Evolutionary conservation across 495 filamentous ascomycete species (phyloP).

Genomic region (Rostrohypoxylon terebratum): DNA sequence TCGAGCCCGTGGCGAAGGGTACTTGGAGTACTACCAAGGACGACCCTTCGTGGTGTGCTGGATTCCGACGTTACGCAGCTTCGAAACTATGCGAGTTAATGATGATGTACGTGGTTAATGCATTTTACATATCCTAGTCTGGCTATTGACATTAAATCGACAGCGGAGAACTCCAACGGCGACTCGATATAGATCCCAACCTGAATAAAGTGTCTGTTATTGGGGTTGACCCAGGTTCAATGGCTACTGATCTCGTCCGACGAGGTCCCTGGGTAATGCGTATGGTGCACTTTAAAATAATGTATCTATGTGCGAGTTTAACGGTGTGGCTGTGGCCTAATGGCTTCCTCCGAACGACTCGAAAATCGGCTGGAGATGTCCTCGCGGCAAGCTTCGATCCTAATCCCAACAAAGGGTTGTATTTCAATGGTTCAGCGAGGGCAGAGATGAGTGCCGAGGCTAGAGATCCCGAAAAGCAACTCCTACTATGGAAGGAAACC

Average conservation of each 20-base stretch:
- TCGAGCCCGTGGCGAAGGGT: conserved; percentile 46
- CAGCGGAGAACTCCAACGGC: conserved; percentile 4
- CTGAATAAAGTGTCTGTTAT: neutral
- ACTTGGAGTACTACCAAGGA: conserved; percentile 43
- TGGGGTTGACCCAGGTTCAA: conserved; percentile 2
- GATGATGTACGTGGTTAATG: conserved; percentile 48
- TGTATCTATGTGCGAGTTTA: neutral
- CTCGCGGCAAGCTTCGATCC: neutral
- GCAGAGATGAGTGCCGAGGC: conserved; percentile 4
- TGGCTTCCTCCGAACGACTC: neutral
- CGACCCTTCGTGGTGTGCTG: conserved; percentile 29
- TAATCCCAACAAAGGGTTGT: neutral
- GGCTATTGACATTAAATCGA: neutral
- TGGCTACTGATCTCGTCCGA: neutral
- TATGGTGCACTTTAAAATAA: neutral
- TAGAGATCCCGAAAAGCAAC: neutral
- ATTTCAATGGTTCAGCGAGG: neutral
- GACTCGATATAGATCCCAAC: neutral
- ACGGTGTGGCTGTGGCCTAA: neutral
- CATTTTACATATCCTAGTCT: neutral
- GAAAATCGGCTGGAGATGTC: neutral
- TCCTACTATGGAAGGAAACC: neutral
- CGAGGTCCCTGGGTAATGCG: neutral
- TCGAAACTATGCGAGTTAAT: conserved; percentile 48
- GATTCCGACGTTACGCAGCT: conserved; percentile 51